These are phyloP conservation scores for Phytophthora lateralis DNA, from an alignment of 352 stramenopile species.

Conservation along the genomic window DNA sequence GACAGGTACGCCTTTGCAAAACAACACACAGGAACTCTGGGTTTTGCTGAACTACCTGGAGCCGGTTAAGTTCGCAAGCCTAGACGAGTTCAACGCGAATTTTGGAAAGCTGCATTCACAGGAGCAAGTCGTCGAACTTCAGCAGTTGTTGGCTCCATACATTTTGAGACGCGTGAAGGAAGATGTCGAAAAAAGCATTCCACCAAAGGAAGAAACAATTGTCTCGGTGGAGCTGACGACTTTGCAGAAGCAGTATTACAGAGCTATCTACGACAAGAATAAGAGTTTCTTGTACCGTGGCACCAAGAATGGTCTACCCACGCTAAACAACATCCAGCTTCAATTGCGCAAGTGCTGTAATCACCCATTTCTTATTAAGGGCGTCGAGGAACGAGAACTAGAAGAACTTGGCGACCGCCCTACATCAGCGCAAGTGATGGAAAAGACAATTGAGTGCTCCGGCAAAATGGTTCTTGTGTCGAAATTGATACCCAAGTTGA, in stretches of 20 bases:
- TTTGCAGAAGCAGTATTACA: slow-evolving; percentile 99
- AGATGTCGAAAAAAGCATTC: slow-evolving; percentile 96
- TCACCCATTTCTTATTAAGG: slow-evolving; percentile 99
- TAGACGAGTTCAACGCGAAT: slow-evolving; percentile 90
- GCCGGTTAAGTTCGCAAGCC: slow-evolving; percentile 91
- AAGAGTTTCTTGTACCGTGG: slow-evolving; percentile 95
- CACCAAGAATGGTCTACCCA: slow-evolving; percentile 84
- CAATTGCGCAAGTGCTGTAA: slow-evolving; percentile 99
- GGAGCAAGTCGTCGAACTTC: slow-evolving; percentile 94
- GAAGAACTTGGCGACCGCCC: slow-evolving; percentile 70
- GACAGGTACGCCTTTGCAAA: slow-evolving; percentile 98
- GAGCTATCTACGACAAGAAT: slow-evolving; percentile 99
- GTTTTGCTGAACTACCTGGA: slow-evolving; percentile 97
- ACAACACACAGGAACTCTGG: slow-evolving; percentile 97
- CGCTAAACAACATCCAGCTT: slow-evolving; percentile 99
- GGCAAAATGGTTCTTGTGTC: slow-evolving; percentile 92
- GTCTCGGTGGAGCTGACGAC: slow-evolving; percentile 97
- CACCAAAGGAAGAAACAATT: slow-evolving; percentile 97
- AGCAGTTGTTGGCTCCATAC: slow-evolving; percentile 94
- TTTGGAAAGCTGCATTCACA: slow-evolving; percentile 94
- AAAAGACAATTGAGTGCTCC: slow-evolving; percentile 86
- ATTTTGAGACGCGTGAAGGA: slow-evolving; percentile 98
- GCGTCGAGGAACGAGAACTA: slow-evolving; percentile 86
- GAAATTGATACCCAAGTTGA: slow-evolving; percentile 92
- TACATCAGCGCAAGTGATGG: slow-evolving; percentile 62